Percentiles rank a stretch among this genome's conserved stretches.
Conservation (phyloP, 129 eudicot species). For the Ambrosia artemisiifolia region DNA sequence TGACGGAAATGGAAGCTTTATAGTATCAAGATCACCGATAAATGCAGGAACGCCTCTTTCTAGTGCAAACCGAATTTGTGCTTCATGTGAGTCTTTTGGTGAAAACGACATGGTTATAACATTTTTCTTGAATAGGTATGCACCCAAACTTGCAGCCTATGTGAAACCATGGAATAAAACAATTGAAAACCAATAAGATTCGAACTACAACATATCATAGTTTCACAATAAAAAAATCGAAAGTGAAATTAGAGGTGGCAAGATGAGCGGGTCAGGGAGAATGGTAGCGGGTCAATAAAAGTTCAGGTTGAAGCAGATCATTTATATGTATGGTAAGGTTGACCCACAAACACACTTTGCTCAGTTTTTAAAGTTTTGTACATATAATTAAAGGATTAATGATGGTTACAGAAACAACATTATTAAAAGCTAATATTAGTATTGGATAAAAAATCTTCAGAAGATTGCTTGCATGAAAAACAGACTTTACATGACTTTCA, state of each 20-base stretch:
- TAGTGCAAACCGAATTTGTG: slow-evolving; percentile 40
- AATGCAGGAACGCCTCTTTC: slow-evolving; percentile 46
- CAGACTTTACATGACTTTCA: background rate
- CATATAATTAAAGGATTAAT: background rate
- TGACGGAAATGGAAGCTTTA: slow-evolving; percentile 37
- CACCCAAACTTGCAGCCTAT: slow-evolving; percentile 32
- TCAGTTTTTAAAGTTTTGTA: background rate
- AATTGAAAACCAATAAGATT: background rate
- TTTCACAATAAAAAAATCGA: background rate
- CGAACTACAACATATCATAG: background rate
- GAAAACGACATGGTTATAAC: slow-evolving; percentile 33
- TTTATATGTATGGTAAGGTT: background rate
- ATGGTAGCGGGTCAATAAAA: background rate
- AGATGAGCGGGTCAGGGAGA: background rate
- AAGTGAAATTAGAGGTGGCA: background rate
- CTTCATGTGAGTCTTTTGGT: slow-evolving; percentile 32
- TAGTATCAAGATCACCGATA: slow-evolving; percentile 32
- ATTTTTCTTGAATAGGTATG: slow-evolving; percentile 33
- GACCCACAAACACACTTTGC: background rate
- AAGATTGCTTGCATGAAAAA: background rate
- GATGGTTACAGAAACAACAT: background rate
- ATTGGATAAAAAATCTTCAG: background rate
- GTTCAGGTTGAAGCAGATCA: background rate
- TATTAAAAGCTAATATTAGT: background rate
- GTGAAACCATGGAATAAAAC: background rate